Conservation (phyloP, 768 basidiomycete species). For the Epithele typhae region DNA sequence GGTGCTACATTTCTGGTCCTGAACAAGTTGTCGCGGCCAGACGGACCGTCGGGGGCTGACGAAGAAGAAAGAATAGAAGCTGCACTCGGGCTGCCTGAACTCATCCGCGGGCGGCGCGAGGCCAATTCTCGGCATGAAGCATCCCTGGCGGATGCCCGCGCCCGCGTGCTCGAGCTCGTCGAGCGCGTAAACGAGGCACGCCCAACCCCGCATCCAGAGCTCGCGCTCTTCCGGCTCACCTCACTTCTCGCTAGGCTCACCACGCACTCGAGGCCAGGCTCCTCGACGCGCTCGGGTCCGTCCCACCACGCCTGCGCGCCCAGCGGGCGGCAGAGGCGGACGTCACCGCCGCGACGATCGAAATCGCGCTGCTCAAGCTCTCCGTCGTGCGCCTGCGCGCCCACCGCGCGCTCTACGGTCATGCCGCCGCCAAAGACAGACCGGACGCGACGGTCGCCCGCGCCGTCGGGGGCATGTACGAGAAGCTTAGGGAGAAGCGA, state of each 20-base stretch:
- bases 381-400: slow-evolving; percentile 40
- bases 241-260: slow-evolving; percentile 24
- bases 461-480: slow-evolving; percentile 31
- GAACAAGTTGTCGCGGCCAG: neutral
- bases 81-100: slow-evolving; percentile 1
- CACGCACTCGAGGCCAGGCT: slow-evolving; percentile 29
- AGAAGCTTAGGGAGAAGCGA: slow-evolving; percentile 33
- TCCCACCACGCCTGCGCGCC: slow-evolving; percentile 27
- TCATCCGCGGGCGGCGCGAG: neutral
- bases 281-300: slow-evolving; percentile 20
- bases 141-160: neutral
- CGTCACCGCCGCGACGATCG: slow-evolving; percentile 40
- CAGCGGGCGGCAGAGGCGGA: slow-evolving; percentile 34
- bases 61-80: neutral
- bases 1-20: too few species aligned
- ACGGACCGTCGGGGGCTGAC: neutral
- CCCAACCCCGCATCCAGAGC: neutral
- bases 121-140: neutral
- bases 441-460: slow-evolving; percentile 26
- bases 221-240: neutral
- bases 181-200: slow-evolving; percentile 13
- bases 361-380: slow-evolving; percentile 44
- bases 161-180: slow-evolving; percentile 7
- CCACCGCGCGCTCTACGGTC: slow-evolving; percentile 36
- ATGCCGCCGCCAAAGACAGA: slow-evolving; percentile 19